phyloP scores from a whole-genome alignment of 306 rosid species.

The Clitoria ternatea region DNA sequence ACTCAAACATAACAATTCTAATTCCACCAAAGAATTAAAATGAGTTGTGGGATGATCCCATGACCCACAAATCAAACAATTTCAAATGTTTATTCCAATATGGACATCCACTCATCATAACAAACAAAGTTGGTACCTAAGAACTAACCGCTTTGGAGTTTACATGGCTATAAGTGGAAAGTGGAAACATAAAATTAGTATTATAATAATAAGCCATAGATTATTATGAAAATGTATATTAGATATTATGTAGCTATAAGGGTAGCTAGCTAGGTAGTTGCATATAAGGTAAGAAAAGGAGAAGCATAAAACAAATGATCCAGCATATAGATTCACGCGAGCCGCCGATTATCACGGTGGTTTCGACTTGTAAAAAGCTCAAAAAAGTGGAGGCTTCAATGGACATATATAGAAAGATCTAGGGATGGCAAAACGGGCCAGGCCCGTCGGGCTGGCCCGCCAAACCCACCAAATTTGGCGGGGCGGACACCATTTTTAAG shows the following conservation, averaged over 20 bases:
- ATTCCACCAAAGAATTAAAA: constrained; percentile 10
- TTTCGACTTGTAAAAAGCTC: constrained; percentile 31
- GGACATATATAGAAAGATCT: too few species aligned
- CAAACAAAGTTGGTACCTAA: not conserved
- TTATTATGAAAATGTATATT: not conserved
- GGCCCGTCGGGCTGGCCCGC: too few species aligned
- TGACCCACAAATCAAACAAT: constrained; percentile 19
- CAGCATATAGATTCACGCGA: constrained; percentile 40
- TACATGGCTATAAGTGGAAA: constrained; percentile 29
- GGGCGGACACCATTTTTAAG: too few species aligned
- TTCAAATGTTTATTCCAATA: not conserved
- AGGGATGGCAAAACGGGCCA: too few species aligned
- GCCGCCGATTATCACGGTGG: constrained; percentile 60
- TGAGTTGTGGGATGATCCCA: not conserved
- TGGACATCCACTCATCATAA: constrained; percentile 19
- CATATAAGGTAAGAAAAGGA: constrained; percentile 12
- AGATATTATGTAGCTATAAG: constrained; percentile 2
- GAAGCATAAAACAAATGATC: constrained; percentile 1
- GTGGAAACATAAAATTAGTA: constrained; percentile 8
- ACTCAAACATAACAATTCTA: constrained; percentile 10
- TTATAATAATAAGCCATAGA: not conserved
- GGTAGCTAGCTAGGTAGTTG: constrained; percentile 38
- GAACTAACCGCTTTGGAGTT: not conserved
- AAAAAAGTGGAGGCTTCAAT: constrained; percentile 10
- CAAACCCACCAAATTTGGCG: too few species aligned